phyloP scores from a whole-genome alignment of 192 early-diverging fungal species.

The Diversispora eburnea region DNA sequence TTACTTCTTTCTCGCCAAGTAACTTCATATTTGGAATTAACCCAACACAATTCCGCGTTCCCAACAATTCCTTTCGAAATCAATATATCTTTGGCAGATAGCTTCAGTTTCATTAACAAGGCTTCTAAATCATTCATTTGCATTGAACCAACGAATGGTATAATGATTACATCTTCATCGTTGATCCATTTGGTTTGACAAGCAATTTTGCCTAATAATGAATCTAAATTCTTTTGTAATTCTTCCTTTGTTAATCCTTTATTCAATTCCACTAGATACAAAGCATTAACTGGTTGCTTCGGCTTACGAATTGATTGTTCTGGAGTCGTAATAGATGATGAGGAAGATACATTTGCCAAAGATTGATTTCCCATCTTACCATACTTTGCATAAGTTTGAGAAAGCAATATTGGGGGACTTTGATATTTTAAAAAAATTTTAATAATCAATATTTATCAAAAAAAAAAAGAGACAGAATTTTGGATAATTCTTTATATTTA shows the following conservation, averaged over 20 bases:
- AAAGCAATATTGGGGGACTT: neutral
- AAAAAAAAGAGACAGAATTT: neutral
- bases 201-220: too few relatives aligned
- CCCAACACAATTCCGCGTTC: constrained; percentile 53
- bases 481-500: constrained; percentile 21
- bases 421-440: neutral
- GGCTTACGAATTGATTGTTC: too few relatives aligned
- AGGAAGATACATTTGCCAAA: neutral
- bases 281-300: too few relatives aligned
- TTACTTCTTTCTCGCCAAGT: constrained; percentile 34
- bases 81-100: constrained; percentile 37
- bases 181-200: constrained; percentile 45
- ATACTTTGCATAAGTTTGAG: neutral
- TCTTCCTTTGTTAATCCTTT: too few relatives aligned
- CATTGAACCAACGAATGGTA: constrained; percentile 41
- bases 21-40: constrained; percentile 49
- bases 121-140: constrained; percentile 51
- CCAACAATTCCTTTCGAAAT: constrained; percentile 35
- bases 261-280: too few relatives aligned
- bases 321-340: too few relatives aligned
- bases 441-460: neutral
- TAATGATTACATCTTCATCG: constrained; percentile 50
- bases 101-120: constrained; percentile 41
- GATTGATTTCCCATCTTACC: neutral
- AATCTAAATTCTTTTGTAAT: too few relatives aligned